Evolutionary conservation across 2,329 filamentous ascomycete genomes (phyloP).

Genomic region (Cercospora brassicicola): DNA sequence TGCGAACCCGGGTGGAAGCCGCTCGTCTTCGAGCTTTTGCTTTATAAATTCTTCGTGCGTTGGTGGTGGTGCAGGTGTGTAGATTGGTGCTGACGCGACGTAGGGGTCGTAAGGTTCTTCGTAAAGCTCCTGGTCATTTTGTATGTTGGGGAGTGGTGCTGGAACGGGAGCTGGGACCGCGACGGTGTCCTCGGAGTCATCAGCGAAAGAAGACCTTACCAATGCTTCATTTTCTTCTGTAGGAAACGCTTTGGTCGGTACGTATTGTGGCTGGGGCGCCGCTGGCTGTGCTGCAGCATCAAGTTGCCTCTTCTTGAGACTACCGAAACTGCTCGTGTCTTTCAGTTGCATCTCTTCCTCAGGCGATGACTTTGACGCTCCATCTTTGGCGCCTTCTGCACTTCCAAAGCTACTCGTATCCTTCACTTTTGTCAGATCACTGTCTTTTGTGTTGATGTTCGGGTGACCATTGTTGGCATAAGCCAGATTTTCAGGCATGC

Average conservation of each 20-base stretch:
- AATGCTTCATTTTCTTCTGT: constrained; percentile 6
- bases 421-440: background rate
- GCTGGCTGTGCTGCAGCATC: constrained; percentile 1
- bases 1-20: constrained; percentile 45
- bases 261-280: constrained; percentile 1
- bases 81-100: constrained; percentile 18
- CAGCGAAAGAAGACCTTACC: constrained; percentile 5
- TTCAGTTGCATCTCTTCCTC: background rate
- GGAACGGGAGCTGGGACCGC: background rate
- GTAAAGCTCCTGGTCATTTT: background rate
- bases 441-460: background rate
- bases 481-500: background rate
- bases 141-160: background rate
- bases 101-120: constrained; percentile 10
- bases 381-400: constrained; percentile 3
- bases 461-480: constrained; percentile 10
- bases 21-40: constrained; percentile 42
- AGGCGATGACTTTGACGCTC: background rate
- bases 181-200: background rate
- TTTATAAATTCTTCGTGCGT: constrained; percentile 37
- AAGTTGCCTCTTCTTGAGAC: constrained; percentile 1
- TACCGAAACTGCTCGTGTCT: constrained; percentile 5
- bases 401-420: constrained; percentile 7
- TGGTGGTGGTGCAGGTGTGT: constrained; percentile 32
- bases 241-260: constrained; percentile 6